phyloP scores from a whole-genome alignment of 306 rosid species.

The Luffa aegyptiaca region DNA sequence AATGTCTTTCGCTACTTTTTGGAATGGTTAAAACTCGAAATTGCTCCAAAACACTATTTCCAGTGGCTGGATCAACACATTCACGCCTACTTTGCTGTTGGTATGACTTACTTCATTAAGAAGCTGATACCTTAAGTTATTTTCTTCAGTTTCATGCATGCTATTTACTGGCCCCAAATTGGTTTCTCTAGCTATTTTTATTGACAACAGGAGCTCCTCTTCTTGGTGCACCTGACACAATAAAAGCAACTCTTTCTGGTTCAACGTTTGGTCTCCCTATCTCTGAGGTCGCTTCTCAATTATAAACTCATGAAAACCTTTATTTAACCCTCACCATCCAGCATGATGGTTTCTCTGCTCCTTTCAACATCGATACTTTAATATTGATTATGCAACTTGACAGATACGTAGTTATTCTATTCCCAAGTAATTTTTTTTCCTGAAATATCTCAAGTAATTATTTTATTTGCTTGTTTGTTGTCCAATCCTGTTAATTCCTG shows the following conservation, averaged over 20 bases:
- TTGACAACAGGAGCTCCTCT: constrained; percentile 63
- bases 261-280: constrained; percentile 80
- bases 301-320: not conserved
- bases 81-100: constrained; percentile 96
- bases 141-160: not conserved
- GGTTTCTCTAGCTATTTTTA: constrained; percentile 10
- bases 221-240: constrained; percentile 79
- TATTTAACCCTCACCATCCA: not conserved
- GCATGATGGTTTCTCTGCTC: not conserved
- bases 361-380: not conserved
- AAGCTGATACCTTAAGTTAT: constrained; percentile 7
- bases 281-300: constrained; percentile 64
- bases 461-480: not conserved
- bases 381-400: not conserved
- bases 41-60: constrained; percentile 83
- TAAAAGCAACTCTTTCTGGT: constrained; percentile 91
- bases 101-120: constrained; percentile 32
- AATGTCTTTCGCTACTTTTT: constrained; percentile 86
- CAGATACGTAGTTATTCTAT: not conserved
- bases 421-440: not conserved
- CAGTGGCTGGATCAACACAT: constrained; percentile 87
- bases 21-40: constrained; percentile 98
- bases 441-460: not conserved
- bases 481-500: not conserved
- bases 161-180: constrained; percentile 20